phyloP scores from a whole-genome alignment of 441 rosid species.

The Breynia disticha region DNA sequence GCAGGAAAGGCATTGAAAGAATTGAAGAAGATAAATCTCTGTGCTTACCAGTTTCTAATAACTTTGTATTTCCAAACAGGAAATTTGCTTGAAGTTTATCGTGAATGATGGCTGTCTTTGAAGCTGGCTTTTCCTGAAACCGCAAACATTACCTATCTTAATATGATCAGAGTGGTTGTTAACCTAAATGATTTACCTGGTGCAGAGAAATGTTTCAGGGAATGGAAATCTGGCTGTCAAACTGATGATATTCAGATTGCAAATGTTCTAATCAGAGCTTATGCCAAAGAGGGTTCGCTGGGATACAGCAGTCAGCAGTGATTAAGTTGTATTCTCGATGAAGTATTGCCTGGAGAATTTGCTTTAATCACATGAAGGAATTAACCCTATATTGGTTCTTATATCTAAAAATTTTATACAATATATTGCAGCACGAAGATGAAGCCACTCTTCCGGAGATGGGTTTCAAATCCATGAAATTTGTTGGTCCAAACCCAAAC shows the following conservation, averaged over 20 bases:
- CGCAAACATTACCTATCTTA: constrained; percentile 66
- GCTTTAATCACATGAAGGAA: too few species aligned
- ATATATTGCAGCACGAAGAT: too few species aligned
- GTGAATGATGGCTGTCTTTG: constrained; percentile 87
- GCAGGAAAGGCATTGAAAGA: constrained; percentile 72
- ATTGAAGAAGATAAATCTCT: constrained; percentile 56
- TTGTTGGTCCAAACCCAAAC: too few species aligned
- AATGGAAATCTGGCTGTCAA: constrained; percentile 67
- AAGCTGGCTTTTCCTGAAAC: constrained; percentile 72
- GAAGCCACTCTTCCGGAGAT: too few species aligned
- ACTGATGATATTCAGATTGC: constrained; percentile 61
- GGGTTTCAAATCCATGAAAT: too few species aligned
- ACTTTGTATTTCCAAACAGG: constrained; percentile 62
- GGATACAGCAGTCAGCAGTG: constrained; percentile 22
- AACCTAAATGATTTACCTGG: constrained; percentile 83
- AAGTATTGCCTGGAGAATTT: too few species aligned
- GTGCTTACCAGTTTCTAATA: constrained; percentile 68
- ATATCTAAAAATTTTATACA: too few species aligned
- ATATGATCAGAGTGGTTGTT: constrained; percentile 75
- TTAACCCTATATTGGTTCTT: too few species aligned
- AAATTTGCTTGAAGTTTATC: constrained; percentile 63
- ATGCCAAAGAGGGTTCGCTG: constrained; percentile 42
- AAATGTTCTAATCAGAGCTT: constrained; percentile 70
- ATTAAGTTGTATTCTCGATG: too few species aligned
- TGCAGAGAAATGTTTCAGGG: constrained; percentile 79